Evolutionary conservation across 306 rosid species (phyloP).

Genomic region (Parietaria judaica): DNA sequence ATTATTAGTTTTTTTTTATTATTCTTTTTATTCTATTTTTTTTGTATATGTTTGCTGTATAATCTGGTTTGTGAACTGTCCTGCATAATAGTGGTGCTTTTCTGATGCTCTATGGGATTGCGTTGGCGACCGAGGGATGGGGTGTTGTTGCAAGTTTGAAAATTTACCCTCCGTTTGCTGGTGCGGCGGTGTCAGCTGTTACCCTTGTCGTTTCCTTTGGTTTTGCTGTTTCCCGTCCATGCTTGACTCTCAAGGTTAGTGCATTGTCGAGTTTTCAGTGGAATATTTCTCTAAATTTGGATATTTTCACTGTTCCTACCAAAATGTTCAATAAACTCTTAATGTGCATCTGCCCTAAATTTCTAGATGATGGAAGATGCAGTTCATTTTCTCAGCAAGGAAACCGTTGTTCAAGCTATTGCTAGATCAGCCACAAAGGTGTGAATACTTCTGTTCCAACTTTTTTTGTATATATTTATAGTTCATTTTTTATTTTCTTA

Average conservation of each 20-base stretch:
- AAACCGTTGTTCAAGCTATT: constrained; percentile 88
- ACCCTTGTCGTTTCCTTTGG: constrained; percentile 97
- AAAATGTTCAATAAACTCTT: background rate
- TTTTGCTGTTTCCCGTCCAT: constrained; percentile 98
- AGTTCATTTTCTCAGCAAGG: constrained; percentile 91
- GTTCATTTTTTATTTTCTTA: background rate
- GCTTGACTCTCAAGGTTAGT: constrained; percentile 88
- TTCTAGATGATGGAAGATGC: constrained; percentile 95
- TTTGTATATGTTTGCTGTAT: no score
- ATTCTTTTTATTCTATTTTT: constrained; percentile 19
- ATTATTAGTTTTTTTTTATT: constrained; percentile 11
- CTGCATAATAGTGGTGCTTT: constrained; percentile 59
- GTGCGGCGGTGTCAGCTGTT: constrained; percentile 95
- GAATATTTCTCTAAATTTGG: background rate
- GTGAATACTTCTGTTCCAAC: constrained; percentile 13
- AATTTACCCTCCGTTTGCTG: constrained; percentile 98
- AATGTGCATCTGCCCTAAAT: constrained; percentile 6
- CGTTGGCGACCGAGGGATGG: constrained; percentile 99
- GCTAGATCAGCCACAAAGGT: constrained; percentile 99
- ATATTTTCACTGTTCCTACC: background rate
- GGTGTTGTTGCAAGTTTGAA: constrained; percentile 98
- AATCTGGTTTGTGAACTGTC: background rate
- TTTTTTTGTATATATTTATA: background rate
- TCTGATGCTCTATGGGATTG: constrained; percentile 97
- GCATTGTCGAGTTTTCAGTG: background rate